These are phyloP conservation scores for Miamiensis avidus DNA, from an alignment of 169 alveolate genomes.

Conservation along the genomic window DNA sequence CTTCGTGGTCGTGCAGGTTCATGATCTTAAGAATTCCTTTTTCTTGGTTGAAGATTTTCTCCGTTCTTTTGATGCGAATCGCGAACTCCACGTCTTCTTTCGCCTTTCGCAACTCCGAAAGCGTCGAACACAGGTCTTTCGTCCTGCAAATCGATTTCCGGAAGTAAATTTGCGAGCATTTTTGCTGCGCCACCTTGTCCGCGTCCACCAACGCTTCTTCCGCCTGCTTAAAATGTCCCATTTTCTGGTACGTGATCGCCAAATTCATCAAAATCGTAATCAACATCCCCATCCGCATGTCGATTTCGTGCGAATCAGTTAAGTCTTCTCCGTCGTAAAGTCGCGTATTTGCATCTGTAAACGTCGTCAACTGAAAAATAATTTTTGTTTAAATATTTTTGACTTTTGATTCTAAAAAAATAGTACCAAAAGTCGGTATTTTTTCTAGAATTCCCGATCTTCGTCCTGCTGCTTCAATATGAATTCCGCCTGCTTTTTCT, in stretches of 20 bases:
- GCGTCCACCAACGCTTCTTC: slow-evolving; percentile 9
- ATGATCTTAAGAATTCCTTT: slow-evolving; percentile 18
- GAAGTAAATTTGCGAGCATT: slow-evolving; percentile 20
- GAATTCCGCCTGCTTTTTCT: slow-evolving; percentile 36
- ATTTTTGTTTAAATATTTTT: too few relatives aligned
- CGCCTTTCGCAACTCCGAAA: neutral
- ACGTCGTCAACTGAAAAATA: slow-evolving; percentile 4
- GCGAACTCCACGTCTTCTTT: slow-evolving; percentile 16
- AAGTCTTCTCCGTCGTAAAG: slow-evolving; percentile 22
- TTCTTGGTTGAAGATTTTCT: slow-evolving; percentile 22
- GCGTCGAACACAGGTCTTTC: neutral
- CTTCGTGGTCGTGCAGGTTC: slow-evolving; percentile 4
- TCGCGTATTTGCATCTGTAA: slow-evolving; percentile 10
- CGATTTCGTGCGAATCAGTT: slow-evolving; percentile 18
- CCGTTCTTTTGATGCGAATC: slow-evolving; percentile 12
- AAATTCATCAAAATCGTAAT: slow-evolving; percentile 25
- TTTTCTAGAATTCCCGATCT: too few relatives aligned
- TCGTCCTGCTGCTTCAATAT: too few relatives aligned
- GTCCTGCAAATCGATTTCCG: neutral
- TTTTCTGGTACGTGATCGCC: slow-evolving; percentile 13
- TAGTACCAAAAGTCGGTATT: too few relatives aligned
- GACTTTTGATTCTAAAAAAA: too few relatives aligned
- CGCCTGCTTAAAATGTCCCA: slow-evolving; percentile 4
- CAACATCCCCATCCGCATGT: slow-evolving; percentile 17
- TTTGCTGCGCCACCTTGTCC: slow-evolving; percentile 3